Base-by-base conservation (phyloP, 495 filamentous ascomycete species). In the Rhizodiscina lignyota region DNA sequence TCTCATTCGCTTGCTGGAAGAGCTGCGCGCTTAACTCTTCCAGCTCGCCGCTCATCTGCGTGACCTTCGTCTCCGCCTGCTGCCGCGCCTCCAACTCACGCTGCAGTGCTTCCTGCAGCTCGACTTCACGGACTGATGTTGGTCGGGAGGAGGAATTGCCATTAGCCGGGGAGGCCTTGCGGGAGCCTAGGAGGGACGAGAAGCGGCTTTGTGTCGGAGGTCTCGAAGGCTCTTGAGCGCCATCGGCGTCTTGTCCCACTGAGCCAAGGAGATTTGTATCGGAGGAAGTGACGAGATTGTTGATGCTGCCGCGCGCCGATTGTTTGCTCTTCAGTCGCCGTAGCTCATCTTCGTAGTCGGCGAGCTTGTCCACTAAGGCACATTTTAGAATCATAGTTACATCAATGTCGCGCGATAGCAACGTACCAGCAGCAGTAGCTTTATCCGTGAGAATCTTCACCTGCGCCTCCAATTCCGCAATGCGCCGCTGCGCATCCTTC, bases 1-100 rank as follows among this genome's bases (percentile, higher is more conserved):
- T 96, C 63, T 93, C 82, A 48, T 96, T 96, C 13, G 89, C 89
- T 56, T 93, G 77, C 52, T 82, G 74, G 58, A 97, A 97, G 34
- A 97, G 61, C 43, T 76, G 71, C 30, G 74, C 79, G 22, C 73
- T 83, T 44, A 97, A 60, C 48, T 97, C 89, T 54, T 96, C 91
- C 11, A 97, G 65, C 59, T 97, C 89, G 1, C 59, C 65, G 33
- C 66, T 77, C 20, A 83, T 77, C 36, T 77, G 70, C 44, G 62
- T 64, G 21, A 93, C 61, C 41, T 72, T 68, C 23, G 64, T 63
- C 58, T 97, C 89, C 2, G 86, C 87, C 10, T 69, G 67, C 17
- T 67, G 63, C 28, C 89, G 77, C 33, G 84, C 61, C 20, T 53
- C 53, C 45, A 77, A 72, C 52, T 94, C 89, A 34, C 70, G 68